phyloP scores from a whole-genome alignment of 2,329 filamentous ascomycete genomes.

The Hypoxylon sp. region DNA sequence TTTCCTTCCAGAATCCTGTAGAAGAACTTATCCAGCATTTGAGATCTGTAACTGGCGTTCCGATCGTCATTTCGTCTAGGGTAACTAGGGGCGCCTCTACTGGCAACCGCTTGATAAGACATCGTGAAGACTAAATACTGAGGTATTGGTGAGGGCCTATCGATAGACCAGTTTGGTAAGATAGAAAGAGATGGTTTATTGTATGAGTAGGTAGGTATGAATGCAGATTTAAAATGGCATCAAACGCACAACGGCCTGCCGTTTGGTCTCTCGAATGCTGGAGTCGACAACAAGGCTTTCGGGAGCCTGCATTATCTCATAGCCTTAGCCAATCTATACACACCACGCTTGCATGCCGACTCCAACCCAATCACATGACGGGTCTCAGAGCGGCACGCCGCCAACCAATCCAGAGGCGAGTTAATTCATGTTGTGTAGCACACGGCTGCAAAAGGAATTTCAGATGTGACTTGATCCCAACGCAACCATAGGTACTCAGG shows the following conservation, averaged over 20 bases:
- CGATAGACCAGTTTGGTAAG: neutral
- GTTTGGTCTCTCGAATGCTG: slow-evolving; percentile 5
- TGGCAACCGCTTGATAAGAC: slow-evolving; percentile 20
- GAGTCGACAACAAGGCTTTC: slow-evolving; percentile 1
- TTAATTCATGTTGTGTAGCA: slow-evolving; percentile 12
- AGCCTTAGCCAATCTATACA: slow-evolving; percentile 23
- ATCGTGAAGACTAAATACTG: slow-evolving; percentile 20
- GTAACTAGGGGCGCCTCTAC: neutral
- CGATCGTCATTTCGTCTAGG: slow-evolving; percentile 4
- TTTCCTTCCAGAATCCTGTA: slow-evolving; percentile 38
- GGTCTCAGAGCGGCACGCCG: neutral
- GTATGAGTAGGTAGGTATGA: neutral
- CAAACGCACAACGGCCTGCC: neutral
- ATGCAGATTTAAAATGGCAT: neutral
- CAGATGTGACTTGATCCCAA: slow-evolving; percentile 12
- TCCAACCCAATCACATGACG: neutral
- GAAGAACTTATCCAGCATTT: slow-evolving; percentile 34
- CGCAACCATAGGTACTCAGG: slow-evolving; percentile 3
- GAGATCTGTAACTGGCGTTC: slow-evolving; percentile 20
- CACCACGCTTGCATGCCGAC: slow-evolving; percentile 6
- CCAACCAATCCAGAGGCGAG: neutral
- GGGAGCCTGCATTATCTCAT: slow-evolving; percentile 25
- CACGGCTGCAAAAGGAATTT: slow-evolving; percentile 12
- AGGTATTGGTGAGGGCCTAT: neutral
- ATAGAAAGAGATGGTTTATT: slow-evolving; percentile 1